Percentiles rank a stretch among this genome's conserved stretches.
These are phyloP conservation scores for Ilex aquifolium DNA, from an alignment of 257 asterid genomes.

Conservation along the genomic window DNA sequence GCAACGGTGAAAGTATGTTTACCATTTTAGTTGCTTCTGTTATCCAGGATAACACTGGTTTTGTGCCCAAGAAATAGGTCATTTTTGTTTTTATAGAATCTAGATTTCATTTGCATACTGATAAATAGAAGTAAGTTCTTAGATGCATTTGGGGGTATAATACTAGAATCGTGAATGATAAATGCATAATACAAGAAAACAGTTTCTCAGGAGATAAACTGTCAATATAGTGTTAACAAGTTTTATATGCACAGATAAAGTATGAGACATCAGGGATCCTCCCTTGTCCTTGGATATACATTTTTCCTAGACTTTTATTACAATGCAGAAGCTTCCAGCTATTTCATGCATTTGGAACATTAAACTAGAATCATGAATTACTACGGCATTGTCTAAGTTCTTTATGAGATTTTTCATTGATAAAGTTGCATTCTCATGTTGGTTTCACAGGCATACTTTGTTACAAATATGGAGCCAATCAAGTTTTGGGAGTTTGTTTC, in stretches of 20 bases:
- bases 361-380: not conserved
- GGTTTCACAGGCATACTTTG: conserved; percentile 89
- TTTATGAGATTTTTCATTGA: not conserved
- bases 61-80: too few species aligned
- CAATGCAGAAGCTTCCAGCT: not conserved
- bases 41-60: too few species aligned
- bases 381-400: not conserved
- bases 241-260: not conserved
- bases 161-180: too few species aligned
- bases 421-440: conserved; percentile 20
- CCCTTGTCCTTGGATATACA: not conserved
- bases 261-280: not conserved
- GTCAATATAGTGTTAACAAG: not conserved
- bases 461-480: conserved; percentile 79
- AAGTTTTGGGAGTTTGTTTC: conserved; percentile 96
- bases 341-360: not conserved
- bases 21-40: too few species aligned
- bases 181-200: too few species aligned
- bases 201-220: too few species aligned
- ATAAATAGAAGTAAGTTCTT: too few species aligned
- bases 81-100: too few species aligned
- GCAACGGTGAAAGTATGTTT: too few species aligned
- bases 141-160: too few species aligned
- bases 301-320: not conserved
- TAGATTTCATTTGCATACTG: too few species aligned